Base-by-base conservation (phyloP, 2,329 filamentous ascomycete species). In the Chrysosporium queenslandicum region DNA sequence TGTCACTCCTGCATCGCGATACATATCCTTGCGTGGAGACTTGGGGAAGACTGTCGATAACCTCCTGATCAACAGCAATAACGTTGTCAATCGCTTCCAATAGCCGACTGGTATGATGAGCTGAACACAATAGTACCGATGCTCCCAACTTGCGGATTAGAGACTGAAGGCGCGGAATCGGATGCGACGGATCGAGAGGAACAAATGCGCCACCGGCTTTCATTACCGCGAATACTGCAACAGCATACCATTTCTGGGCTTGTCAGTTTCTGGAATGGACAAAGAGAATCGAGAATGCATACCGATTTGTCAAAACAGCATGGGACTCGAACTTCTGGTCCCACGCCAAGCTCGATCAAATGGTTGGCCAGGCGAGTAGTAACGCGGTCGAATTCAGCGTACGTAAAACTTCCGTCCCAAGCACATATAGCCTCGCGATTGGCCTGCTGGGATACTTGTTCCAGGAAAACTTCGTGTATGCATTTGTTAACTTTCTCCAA, bases 251-350 rank as follows among this genome's bases (percentile, higher is more conserved):
- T 66, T 68, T 69, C 67, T 67, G 50, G 9, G 4, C 42, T 7
- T 7, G 18, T 46, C 32, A 42, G 34, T 18, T 12, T 46, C 11
- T 4, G 53, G n/a, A 16, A 12, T 11, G 18, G 11, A 16, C 14
- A 30, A 29, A 29, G n/a, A 23, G 4, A 6, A 12, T 3, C 9
- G 12, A 16, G 4, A 29, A 25, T 23, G 63, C 66, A 57, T 46
- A 68, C 66, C 39, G 69, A 71, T 60, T 72, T 72, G 45, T 71
- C 66, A 45, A 72, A 72, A 53, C 67, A 70, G 12, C 71, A 56
- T 9, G 64, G 66, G 16, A 72, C 66, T 21, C 63, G 59, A 20
- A 59, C 57, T 52, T 69, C 64, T 2, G 71, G 62, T 3, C 67
- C 64, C 41, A 75, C 65, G 23, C 71, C 70, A 51, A 68, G 65